Percentiles rank a stretch among this genome's conserved stretches.
Evolutionary conservation across 192 early-diverging fungal species (phyloP).

Genomic region (Rhizophagus sp.): DNA sequence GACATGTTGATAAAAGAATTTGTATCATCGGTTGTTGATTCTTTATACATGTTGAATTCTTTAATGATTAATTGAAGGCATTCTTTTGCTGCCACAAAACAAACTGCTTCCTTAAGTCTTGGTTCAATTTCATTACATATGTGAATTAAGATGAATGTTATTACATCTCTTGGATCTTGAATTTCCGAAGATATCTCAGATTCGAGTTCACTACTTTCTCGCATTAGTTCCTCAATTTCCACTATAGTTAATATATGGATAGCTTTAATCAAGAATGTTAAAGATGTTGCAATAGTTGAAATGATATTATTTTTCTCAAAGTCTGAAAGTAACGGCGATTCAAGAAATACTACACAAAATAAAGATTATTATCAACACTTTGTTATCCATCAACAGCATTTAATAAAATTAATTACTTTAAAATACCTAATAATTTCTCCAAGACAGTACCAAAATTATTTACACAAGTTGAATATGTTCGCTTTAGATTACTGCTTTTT

Average conservation of each 20-base stretch:
- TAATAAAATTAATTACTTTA: background rate
- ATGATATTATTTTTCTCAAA: background rate
- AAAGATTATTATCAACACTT: background rate
- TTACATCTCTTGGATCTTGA: slow-evolving; percentile 9
- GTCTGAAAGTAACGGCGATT: background rate
- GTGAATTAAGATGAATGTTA: background rate
- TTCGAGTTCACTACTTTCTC: background rate
- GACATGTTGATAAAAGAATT: background rate
- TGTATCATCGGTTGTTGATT: background rate
- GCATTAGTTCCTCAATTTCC: background rate
- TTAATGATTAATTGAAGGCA: background rate
- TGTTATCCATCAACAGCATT: background rate
- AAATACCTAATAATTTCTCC: background rate
- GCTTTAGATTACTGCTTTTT: background rate
- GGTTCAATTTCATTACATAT: background rate
- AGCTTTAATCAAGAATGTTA: background rate
- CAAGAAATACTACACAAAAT: background rate
- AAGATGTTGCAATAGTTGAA: background rate
- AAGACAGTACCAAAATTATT: background rate
- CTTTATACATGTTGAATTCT: background rate
- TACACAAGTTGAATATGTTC: background rate
- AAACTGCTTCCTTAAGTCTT: background rate
- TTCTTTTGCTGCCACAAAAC: background rate
- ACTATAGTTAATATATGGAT: background rate
- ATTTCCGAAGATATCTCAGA: background rate